phyloP scores from a whole-genome alignment of 352 stramenopile species.

The Phytopythium sindhum region DNA sequence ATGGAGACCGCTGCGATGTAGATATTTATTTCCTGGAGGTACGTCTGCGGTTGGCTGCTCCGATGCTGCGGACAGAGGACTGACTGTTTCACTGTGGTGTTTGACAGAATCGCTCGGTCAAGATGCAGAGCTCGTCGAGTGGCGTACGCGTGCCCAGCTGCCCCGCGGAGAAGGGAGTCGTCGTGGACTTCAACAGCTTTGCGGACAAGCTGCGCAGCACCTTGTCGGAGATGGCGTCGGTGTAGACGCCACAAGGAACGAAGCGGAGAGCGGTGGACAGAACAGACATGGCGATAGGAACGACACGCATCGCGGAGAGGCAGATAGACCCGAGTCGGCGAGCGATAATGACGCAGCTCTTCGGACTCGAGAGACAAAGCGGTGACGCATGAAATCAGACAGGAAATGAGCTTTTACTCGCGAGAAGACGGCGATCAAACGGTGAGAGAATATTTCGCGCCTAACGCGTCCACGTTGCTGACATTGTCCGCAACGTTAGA shows the following conservation, averaged over 20 bases:
- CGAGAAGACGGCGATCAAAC: too few species aligned
- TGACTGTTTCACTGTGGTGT: background rate
- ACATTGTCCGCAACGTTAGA: too few species aligned
- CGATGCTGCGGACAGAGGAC: background rate
- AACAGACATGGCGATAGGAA: background rate
- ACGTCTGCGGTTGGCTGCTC: conserved; percentile 1
- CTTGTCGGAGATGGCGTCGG: conserved; percentile 85
- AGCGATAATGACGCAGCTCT: background rate
- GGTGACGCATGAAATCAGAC: background rate
- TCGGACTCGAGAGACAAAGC: too few species aligned
- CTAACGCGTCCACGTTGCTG: too few species aligned
- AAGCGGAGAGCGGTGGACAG: background rate
- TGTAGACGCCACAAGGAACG: conserved; percentile 7
- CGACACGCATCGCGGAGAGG: background rate
- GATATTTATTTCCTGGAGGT: conserved; percentile 92
- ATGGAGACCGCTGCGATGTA: conserved; percentile 80
- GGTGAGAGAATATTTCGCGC: too few species aligned
- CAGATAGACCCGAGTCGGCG: background rate
- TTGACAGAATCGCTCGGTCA: conserved; percentile 78
- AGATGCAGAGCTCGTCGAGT: conserved; percentile 77
- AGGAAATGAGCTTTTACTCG: conserved; percentile 1
- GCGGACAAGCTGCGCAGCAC: conserved; percentile 78
- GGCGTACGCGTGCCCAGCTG: conserved; percentile 78
- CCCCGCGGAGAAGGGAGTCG: conserved; percentile 60
- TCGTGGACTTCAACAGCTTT: conserved; percentile 76